A percentile compares a stretch with the other conserved stretches of the same genome.
Evolutionary conservation across 306 rosid genomes (phyloP).

Genomic region (Inga leiocalycina): DNA sequence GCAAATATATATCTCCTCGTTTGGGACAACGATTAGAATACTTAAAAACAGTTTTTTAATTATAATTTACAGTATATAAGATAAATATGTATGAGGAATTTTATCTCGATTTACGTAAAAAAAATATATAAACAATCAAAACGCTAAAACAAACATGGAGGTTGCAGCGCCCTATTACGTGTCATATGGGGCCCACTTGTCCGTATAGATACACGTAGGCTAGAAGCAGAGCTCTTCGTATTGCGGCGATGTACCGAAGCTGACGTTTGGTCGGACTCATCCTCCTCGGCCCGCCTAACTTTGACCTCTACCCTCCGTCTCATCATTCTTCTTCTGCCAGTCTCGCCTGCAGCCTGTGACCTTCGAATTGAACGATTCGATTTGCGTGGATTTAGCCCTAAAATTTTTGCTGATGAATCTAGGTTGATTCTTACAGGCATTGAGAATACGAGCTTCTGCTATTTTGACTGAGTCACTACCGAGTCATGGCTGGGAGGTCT

Average conservation of each 20-base stretch:
- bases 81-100: no score
- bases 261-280: constrained; percentile 28
- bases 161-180: not conserved
- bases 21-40: no score
- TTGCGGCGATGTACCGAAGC: constrained; percentile 44
- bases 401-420: not conserved
- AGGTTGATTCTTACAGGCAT: constrained; percentile 36
- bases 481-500: constrained; percentile 63
- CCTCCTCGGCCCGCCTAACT: constrained; percentile 47
- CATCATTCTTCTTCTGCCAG: not conserved
- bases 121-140: no score
- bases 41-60: no score
- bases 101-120: no score
- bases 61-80: no score
- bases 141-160: no score
- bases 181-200: not conserved
- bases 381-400: constrained; percentile 23
- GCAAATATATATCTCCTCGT: no score
- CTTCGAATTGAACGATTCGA: not conserved
- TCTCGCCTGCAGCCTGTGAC: not conserved
- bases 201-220: not conserved
- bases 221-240: constrained; percentile 34
- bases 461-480: constrained; percentile 35
- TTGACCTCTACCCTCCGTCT: constrained; percentile 50
- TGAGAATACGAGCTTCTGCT: not conserved